phyloP scores from a whole-genome alignment of 495 filamentous ascomycete genomes.

The Glarea lozoyensis region DNA sequence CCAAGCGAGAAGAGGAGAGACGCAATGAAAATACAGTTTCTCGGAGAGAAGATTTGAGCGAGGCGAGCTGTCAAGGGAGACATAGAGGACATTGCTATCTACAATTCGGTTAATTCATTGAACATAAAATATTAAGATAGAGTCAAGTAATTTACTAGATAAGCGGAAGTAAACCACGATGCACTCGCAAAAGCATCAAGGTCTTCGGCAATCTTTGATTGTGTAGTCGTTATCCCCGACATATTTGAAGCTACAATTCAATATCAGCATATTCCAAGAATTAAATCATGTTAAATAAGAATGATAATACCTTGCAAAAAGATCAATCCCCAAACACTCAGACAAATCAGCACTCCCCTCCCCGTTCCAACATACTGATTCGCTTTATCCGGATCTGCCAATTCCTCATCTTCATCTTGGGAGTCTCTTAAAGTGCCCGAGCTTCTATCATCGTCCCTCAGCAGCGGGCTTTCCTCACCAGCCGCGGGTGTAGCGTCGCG shows the following conservation, averaged over 20 bases:
- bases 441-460: slow-evolving; percentile 9
- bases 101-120: slow-evolving; percentile 20
- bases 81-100: slow-evolving; percentile 57
- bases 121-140: not conserved
- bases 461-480: slow-evolving; percentile 14
- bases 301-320: slow-evolving; percentile 20
- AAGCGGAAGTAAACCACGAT: slow-evolving; percentile 70
- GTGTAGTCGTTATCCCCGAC: slow-evolving; percentile 66
- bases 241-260: slow-evolving; percentile 53
- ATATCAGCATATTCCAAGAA: not conserved
- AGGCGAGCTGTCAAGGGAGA: slow-evolving; percentile 59
- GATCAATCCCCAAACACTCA: slow-evolving; percentile 19
- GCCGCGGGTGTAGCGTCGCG: not conserved
- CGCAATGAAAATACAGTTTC: slow-evolving; percentile 47
- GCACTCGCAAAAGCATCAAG: slow-evolving; percentile 60
- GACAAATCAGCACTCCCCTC: slow-evolving; percentile 15
- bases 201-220: slow-evolving; percentile 61
- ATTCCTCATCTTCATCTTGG: slow-evolving; percentile 7
- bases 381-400: slow-evolving; percentile 11
- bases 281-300: not conserved
- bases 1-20: slow-evolving; percentile 51
- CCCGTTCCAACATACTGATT: slow-evolving; percentile 17
- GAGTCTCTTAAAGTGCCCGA: slow-evolving; percentile 8
- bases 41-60: slow-evolving; percentile 57
- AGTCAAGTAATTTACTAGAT: slow-evolving; percentile 27